A percentile compares a stretch with the other conserved stretches of the same genome.
phyloP scores from a whole-genome alignment of 352 stramenopile species.

The Lagenidium sp. region DNA sequence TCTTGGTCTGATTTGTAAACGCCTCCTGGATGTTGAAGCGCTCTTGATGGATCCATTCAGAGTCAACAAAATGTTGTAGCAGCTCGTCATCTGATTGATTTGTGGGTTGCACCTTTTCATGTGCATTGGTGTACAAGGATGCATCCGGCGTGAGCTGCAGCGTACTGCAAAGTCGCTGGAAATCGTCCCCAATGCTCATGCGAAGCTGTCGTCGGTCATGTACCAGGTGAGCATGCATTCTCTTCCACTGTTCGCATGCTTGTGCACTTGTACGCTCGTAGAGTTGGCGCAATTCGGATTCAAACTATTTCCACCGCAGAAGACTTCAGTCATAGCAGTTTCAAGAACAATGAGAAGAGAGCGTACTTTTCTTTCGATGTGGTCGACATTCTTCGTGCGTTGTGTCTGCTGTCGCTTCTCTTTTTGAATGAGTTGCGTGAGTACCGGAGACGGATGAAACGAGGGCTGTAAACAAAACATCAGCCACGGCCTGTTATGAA shows the following conservation, averaged over 20 bases:
- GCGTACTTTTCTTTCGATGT: slow-evolving; percentile 42
- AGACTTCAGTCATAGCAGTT: too few species aligned
- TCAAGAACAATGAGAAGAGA: background rate
- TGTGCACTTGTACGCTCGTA: slow-evolving; percentile 43
- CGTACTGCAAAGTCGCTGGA: slow-evolving; percentile 10
- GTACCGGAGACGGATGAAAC: slow-evolving; percentile 43
- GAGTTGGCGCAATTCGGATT: slow-evolving; percentile 46
- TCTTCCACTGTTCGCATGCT: slow-evolving; percentile 40
- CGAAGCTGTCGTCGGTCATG: slow-evolving; percentile 14
- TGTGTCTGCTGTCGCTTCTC: slow-evolving; percentile 23
- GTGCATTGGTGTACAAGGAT: background rate
- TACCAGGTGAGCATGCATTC: slow-evolving; percentile 23
- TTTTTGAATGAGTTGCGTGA: slow-evolving; percentile 30
- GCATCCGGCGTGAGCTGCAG: background rate
- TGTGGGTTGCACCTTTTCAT: slow-evolving; percentile 12
- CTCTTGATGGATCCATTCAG: slow-evolving; percentile 51
- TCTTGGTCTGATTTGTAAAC: slow-evolving; percentile 48
- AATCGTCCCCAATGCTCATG: slow-evolving; percentile 22
- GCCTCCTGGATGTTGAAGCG: slow-evolving; percentile 64
- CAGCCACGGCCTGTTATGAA: background rate
- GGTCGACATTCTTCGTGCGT: slow-evolving; percentile 26
- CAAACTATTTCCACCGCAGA: slow-evolving; percentile 27
- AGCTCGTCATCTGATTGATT: slow-evolving; percentile 18
- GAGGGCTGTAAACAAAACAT: slow-evolving; percentile 13
- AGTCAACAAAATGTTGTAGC: slow-evolving; percentile 16